Evolutionary conservation across 1,284 basidiomycete genomes (phyloP).

Genomic region (Sutorius eximius): DNA sequence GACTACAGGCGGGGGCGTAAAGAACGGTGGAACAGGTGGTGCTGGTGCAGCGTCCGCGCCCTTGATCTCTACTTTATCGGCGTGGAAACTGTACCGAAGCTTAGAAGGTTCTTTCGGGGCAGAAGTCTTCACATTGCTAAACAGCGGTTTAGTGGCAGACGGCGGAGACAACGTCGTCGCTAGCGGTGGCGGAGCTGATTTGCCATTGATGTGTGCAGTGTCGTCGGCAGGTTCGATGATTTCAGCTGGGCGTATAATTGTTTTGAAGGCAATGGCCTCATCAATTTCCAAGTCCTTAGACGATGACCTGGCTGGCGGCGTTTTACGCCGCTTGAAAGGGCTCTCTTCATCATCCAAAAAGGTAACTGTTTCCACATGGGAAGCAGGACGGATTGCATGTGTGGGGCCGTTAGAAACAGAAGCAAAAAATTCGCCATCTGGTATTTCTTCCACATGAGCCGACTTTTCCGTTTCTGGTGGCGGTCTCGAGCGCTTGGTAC

Average conservation of each 20-base stretch:
- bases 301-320: constrained; percentile 7
- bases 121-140: constrained; percentile 40
- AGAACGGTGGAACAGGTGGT: constrained; percentile 22
- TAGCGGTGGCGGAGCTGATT: constrained; percentile 20
- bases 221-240: constrained; percentile 43
- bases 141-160: constrained; percentile 27
- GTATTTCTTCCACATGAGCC: constrained; percentile 13
- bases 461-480: constrained; percentile 42
- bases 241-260: constrained; percentile 36
- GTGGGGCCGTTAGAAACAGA: constrained; percentile 32
- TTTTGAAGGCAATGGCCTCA: constrained; percentile 31
- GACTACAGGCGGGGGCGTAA: constrained; percentile 9
- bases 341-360: constrained; percentile 36
- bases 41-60: constrained; percentile 12
- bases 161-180: constrained; percentile 19
- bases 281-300: constrained; percentile 35
- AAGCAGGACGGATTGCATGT: neutral
- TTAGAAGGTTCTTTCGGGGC: constrained; percentile 72
- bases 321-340: constrained; percentile 44
- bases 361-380: constrained; percentile 26
- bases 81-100: constrained; percentile 62
- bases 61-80: constrained; percentile 37
- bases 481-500: constrained; percentile 68
- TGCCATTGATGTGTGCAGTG: constrained; percentile 11
- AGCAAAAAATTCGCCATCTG: constrained; percentile 1